phyloP scores from a whole-genome alignment of 140 eudicot species.

The Bidens hawaiensis region DNA sequence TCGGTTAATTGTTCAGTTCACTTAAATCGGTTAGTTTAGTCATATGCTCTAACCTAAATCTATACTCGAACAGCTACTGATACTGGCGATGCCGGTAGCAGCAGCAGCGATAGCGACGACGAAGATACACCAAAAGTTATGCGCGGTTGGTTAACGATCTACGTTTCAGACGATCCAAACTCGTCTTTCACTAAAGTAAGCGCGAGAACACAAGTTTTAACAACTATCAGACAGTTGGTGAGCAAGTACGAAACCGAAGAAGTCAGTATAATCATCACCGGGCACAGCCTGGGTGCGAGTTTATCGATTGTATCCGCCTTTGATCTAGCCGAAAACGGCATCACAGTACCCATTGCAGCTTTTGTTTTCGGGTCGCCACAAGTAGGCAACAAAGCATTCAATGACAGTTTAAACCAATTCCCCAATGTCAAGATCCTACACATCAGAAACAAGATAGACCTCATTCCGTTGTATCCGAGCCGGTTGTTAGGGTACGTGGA shows the following conservation, averaged over 20 bases:
- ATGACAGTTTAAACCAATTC: slow-evolving; percentile 36
- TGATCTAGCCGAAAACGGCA: slow-evolving; percentile 75
- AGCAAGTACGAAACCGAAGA: slow-evolving; percentile 41
- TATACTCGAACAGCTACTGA: not conserved
- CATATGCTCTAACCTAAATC: too few relatives aligned
- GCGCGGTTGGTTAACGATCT: slow-evolving; percentile 81
- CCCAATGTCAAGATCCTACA: slow-evolving; percentile 64
- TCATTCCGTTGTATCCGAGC: slow-evolving; percentile 71
- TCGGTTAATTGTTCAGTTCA: too few relatives aligned
- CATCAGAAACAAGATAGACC: slow-evolving; percentile 64
- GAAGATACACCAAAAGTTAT: slow-evolving; percentile 54
- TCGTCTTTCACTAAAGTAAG: slow-evolving; percentile 72
- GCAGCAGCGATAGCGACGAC: slow-evolving; percentile 20
- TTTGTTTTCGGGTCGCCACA: slow-evolving; percentile 81
- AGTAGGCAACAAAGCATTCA: slow-evolving; percentile 70
- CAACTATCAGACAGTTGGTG: slow-evolving; percentile 42
- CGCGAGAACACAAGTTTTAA: slow-evolving; percentile 53
- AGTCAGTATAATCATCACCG: slow-evolving; percentile 53
- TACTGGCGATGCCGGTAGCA: not conserved
- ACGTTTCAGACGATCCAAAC: slow-evolving; percentile 57
- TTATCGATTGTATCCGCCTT: slow-evolving; percentile 59
- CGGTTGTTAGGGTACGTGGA: slow-evolving; percentile 53
- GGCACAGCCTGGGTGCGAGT: slow-evolving; percentile 83
- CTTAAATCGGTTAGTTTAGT: too few relatives aligned
- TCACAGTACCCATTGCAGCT: slow-evolving; percentile 52